phyloP scores from a whole-genome alignment of 2,329 filamentous ascomycete species.

The Penicillium hesseltinei region DNA sequence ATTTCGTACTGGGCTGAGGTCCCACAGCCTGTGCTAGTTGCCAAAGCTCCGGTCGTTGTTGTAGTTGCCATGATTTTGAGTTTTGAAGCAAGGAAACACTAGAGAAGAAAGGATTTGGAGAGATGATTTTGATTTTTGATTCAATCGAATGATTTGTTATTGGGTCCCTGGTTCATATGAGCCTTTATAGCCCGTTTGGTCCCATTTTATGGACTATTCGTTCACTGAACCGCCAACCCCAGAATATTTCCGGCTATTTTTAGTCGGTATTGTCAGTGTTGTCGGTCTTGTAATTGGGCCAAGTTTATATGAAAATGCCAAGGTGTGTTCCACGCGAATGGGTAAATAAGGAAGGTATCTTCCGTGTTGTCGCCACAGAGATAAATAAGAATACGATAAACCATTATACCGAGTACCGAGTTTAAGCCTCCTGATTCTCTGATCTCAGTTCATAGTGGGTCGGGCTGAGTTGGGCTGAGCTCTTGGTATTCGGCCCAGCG shows the following conservation, averaged over 20 bases:
- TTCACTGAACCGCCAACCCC: background rate
- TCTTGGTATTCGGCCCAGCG: too few species aligned
- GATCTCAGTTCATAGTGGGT: background rate
- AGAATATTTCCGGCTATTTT: background rate
- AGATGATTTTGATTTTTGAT: background rate
- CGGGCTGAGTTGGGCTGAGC: background rate
- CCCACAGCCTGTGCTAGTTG: conserved; percentile 16
- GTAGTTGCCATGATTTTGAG: conserved; percentile 2
- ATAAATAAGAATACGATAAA: background rate
- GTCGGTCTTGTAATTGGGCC: background rate
- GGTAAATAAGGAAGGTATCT: background rate
- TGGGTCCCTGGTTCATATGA: background rate
- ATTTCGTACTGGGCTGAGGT: conserved; percentile 24
- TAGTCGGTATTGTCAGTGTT: background rate
- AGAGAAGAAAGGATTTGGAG: background rate
- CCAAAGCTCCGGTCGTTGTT: conserved; percentile 9
- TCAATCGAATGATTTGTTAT: background rate
- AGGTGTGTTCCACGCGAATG: background rate
- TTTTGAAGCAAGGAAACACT: background rate
- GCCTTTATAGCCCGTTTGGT: background rate
- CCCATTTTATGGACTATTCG: background rate
- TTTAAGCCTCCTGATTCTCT: background rate
- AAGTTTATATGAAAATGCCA: background rate
- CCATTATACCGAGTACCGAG: background rate
- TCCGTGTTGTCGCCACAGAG: background rate